Evolutionary conservation across 2,329 filamentous ascomycete species (phyloP).

Genomic region (Aureobasidium lini): DNA sequence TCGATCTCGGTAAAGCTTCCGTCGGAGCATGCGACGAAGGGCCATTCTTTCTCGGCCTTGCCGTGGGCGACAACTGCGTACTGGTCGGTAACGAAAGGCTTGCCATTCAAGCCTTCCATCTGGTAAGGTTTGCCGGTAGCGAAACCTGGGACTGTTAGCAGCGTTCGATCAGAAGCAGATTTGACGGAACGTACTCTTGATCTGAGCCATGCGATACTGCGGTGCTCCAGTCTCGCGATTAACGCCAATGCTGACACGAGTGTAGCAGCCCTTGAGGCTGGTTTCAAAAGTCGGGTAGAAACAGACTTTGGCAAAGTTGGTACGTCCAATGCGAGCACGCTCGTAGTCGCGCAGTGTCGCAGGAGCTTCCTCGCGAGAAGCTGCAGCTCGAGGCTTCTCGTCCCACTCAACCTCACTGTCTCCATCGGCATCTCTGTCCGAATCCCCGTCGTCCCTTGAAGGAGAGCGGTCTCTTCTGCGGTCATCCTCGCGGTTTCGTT

Average conservation of each 20-base stretch:
- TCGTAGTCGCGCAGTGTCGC: constrained; percentile 76
- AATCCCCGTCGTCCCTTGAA: constrained; percentile 27
- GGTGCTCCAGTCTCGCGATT: constrained; percentile 62
- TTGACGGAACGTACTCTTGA: constrained; percentile 58
- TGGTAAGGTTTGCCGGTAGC: constrained; percentile 74
- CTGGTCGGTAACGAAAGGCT: constrained; percentile 73
- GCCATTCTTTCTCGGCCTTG: constrained; percentile 74
- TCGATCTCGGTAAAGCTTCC: constrained; percentile 70
- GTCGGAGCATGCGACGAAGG: constrained; percentile 86
- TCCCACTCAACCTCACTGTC: constrained; percentile 78
- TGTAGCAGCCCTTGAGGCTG: constrained; percentile 74
- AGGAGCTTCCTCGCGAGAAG: constrained; percentile 56
- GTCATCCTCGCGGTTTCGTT: constrained; percentile 34
- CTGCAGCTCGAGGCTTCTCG: constrained; percentile 42
- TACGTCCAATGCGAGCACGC: constrained; percentile 72
- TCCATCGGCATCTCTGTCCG: constrained; percentile 54
- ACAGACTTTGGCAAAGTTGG: constrained; percentile 82
- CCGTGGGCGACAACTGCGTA: constrained; percentile 79
- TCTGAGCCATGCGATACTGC: constrained; percentile 79
- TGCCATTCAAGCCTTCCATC: constrained; percentile 65
- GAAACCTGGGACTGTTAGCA: constrained; percentile 47
- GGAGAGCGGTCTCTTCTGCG: constrained; percentile 42
- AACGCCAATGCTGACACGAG: constrained; percentile 73
- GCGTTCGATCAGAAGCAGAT: neutral
- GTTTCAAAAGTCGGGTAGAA: constrained; percentile 87